phyloP scores from a whole-genome alignment of 148 eudicot species.

The Chenopodium quinoa region DNA sequence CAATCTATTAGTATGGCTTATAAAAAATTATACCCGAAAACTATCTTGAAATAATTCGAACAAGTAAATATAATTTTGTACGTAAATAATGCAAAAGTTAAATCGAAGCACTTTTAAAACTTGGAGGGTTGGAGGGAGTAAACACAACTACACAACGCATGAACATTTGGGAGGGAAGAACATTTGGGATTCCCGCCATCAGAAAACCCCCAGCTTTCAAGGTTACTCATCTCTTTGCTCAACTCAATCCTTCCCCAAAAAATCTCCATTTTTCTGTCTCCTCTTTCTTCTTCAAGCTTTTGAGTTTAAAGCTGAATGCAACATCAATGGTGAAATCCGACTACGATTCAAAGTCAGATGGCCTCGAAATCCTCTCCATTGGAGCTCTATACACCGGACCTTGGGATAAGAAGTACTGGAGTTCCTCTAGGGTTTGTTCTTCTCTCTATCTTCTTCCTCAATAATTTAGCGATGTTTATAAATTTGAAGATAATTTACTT shows the following conservation, averaged over 20 bases:
- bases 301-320: neutral
- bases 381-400: constrained; percentile 64
- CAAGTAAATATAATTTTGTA: no score
- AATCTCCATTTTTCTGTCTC: neutral
- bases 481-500: neutral
- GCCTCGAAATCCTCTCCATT: constrained; percentile 71
- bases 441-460: neutral
- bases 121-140: no score
- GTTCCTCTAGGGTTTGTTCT: constrained; percentile 88
- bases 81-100: no score
- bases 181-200: constrained; percentile 35
- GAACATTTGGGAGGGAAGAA: constrained; percentile 27
- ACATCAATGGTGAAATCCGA: constrained; percentile 46
- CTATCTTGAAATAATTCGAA: no score
- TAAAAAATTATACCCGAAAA: no score
- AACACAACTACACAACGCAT: no score
- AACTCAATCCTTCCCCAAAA: neutral
- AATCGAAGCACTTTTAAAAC: no score
- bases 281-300: neutral
- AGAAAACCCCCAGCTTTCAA: neutral
- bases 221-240: neutral
- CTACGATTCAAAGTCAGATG: constrained; percentile 51
- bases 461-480: neutral
- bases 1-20: no score
- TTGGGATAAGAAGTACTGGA: constrained; percentile 99